Evolutionary conservation across 2,329 filamentous ascomycete species (phyloP), one percentile per base, ranked within the genome.

Genomic region (Neofusicoccum sp.): DNA sequence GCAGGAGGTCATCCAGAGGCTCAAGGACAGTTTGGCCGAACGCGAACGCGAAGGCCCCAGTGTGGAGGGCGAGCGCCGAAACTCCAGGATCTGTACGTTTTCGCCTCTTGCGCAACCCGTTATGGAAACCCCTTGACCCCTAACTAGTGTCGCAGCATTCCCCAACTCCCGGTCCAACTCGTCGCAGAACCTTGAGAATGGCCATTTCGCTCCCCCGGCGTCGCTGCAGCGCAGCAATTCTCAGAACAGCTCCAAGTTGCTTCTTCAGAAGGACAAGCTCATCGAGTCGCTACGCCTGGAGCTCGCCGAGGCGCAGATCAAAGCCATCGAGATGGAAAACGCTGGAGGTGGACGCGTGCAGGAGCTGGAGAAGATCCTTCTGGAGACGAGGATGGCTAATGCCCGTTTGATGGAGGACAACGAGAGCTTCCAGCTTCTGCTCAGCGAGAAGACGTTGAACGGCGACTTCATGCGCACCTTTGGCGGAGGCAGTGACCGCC

Each of bases 341-440:
- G 88, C 91, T 77, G 94, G 93, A 59, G 94, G 93, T 60, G 93
- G 92, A 49, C 88, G 91, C 33, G 81, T 97, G 72, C 90, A 92
- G 68, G 92, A 97, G 76, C 85, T 98, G n/a, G 93, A 98, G 79
- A 89, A 90, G 70, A 87, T 91, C 67, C 85, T 98, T 59, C 88
- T 97, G 78, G 94, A 98, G 73, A 89, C 92, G 43, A 92, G 93
- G 71, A 95, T 98, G 90, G 90, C 93, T 68, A 99, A 98, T 74
- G 95, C 95, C 63, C 87, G 93, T 49, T 82, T 99, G 66, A 95
- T 97, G 91, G 95, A 99, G 79, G 95, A 99, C 77, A 98, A 98
- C 72, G 95, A 99, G 78, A 96, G 93, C 78, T 99, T 97, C 78
- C 94, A 98, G 78, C 85, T 98, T 41, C 87, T 99, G 16, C 87